phyloP scores from a whole-genome alignment of 2,329 filamentous ascomycete species.

The Teratosphaeria gauchensis region DNA sequence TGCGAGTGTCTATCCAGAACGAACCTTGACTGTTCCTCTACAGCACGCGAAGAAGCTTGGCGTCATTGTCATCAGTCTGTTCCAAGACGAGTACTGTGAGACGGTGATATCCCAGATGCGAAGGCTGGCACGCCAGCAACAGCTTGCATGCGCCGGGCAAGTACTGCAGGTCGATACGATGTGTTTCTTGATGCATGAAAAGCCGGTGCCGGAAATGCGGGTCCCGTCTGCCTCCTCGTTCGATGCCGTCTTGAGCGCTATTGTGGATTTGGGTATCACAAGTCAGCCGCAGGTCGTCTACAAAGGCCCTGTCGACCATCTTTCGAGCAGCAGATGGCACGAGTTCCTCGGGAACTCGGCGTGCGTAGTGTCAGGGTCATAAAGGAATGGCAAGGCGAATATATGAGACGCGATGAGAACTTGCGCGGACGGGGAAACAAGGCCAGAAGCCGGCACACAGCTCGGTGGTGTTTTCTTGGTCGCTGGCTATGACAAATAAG shows the following conservation, averaged over 20 bases:
- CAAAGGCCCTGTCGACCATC: no score
- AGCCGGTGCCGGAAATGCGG: no score
- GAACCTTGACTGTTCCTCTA: neutral
- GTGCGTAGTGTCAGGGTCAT: neutral
- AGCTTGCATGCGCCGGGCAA: neutral
- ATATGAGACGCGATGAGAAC: neutral
- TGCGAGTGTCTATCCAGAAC: no score
- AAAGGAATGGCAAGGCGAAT: neutral
- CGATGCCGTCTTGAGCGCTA: neutral
- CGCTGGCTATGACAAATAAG: no score
- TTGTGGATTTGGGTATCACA: neutral
- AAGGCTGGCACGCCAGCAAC: neutral
- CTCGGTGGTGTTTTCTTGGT: no score
- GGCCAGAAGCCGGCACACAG: no score
- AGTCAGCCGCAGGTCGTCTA: neutral
- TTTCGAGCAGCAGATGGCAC: neutral
- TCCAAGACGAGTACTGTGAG: neutral
- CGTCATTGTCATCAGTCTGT: neutral
- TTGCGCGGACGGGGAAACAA: no score
- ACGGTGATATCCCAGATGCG: neutral
- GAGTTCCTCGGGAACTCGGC: neutral
- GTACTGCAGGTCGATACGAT: neutral
- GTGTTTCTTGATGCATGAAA: no score
- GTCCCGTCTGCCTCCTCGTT: neutral
- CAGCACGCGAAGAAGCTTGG: neutral